A percentile compares a stretch with the other conserved stretches of the same genome.
Evolutionary conservation across 2,329 filamentous ascomycete species (phyloP).

Genomic region (Fusarium phyllophilum): DNA sequence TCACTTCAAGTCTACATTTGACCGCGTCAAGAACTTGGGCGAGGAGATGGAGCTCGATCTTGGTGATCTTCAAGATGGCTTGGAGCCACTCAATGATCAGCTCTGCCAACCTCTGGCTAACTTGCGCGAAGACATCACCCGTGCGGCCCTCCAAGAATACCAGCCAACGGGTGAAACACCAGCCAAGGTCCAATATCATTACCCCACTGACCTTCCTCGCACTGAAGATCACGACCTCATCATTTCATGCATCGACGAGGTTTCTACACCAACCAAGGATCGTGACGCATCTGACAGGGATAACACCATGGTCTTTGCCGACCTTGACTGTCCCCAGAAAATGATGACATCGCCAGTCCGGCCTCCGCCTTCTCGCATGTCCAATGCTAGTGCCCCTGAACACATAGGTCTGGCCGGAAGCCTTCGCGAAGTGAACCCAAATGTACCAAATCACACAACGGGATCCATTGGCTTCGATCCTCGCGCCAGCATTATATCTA

Average conservation of each 20-base stretch:
- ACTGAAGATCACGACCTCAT: constrained; percentile 66
- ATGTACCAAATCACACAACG: constrained; percentile 56
- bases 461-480: constrained; percentile 55
- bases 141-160: constrained; percentile 79
- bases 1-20: constrained; percentile 75
- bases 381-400: constrained; percentile 42
- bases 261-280: constrained; percentile 34
- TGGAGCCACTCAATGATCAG: constrained; percentile 68
- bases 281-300: constrained; percentile 48
- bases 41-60: constrained; percentile 73
- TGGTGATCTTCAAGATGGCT: constrained; percentile 64
- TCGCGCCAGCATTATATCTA: constrained; percentile 54
- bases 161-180: constrained; percentile 87
- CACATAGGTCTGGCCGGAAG: constrained; percentile 53
- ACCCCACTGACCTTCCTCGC: constrained; percentile 79
- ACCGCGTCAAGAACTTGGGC: constrained; percentile 74
- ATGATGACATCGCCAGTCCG: constrained; percentile 47
- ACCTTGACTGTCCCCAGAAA: constrained; percentile 44
- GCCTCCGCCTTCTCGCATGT: constrained; percentile 46
- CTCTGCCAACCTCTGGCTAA: constrained; percentile 76
- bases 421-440: constrained; percentile 67
- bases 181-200: constrained; percentile 82
- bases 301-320: constrained; percentile 55
- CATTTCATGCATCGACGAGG: constrained; percentile 54
- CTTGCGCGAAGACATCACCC: constrained; percentile 75